Conservation (phyloP, 495 filamentous ascomycete genomes). For the Paragyromitra xinjiangensis region DNA sequence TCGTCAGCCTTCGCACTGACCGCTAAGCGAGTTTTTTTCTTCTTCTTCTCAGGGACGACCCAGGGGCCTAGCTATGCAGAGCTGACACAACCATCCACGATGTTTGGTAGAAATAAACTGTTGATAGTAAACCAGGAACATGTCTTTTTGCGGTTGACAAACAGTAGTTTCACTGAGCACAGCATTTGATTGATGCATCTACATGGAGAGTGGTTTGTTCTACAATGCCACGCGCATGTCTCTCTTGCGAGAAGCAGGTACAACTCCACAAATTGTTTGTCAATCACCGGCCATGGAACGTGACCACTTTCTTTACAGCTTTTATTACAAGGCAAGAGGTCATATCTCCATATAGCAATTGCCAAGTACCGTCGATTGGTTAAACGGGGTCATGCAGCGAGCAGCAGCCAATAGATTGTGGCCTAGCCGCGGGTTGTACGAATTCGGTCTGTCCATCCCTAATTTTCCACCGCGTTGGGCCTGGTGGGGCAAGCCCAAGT, state of each 20-base stretch:
- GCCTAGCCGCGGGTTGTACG: constrained; percentile 23
- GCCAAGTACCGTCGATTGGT: constrained; percentile 23
- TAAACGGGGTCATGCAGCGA: constrained; percentile 31
- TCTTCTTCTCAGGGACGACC: not conserved
- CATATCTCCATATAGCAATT: constrained; percentile 30
- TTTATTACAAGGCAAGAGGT: constrained; percentile 31
- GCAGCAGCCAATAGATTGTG: constrained; percentile 11
- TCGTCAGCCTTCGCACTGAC: constrained; percentile 36
- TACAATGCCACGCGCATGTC: constrained; percentile 28
- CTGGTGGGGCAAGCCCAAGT: constrained; percentile 34
- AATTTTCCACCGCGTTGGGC: constrained; percentile 36
- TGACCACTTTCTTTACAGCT: constrained; percentile 26
- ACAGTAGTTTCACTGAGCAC: constrained; percentile 10
- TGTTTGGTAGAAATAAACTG: constrained; percentile 28
- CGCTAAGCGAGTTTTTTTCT: constrained; percentile 23
- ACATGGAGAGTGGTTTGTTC: not conserved
- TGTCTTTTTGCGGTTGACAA: constrained; percentile 30
- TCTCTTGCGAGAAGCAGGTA: constrained; percentile 33
- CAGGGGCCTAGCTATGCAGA: not conserved
- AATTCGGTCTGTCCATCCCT: constrained; percentile 28
- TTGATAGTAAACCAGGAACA: constrained; percentile 16
- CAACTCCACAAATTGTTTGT: constrained; percentile 37
- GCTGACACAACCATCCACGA: constrained; percentile 20
- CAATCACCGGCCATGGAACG: constrained; percentile 31
- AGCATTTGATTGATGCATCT: constrained; percentile 18